phyloP scores from a whole-genome alignment of 2,329 filamentous ascomycete genomes.

The Pseudogymnoascus sp. region DNA sequence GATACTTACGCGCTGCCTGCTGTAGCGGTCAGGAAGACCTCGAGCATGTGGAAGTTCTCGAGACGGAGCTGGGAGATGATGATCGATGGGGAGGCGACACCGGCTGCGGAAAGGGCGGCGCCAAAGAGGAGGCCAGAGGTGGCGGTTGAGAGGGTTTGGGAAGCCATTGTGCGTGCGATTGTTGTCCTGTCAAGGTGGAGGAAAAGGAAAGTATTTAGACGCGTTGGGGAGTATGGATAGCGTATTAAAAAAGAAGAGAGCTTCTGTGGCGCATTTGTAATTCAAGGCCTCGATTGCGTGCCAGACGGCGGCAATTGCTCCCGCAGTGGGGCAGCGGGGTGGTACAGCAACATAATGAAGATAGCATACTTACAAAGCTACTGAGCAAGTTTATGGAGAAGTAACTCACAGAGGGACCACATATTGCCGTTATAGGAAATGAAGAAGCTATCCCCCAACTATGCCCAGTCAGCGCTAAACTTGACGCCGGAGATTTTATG shows the following conservation, averaged over 20 bases:
- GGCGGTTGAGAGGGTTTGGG: slow-evolving; percentile 26
- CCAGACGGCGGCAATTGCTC: neutral
- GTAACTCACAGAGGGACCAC: neutral
- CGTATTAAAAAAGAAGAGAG: neutral
- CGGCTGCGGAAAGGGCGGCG: slow-evolving; percentile 50
- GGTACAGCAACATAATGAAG: neutral
- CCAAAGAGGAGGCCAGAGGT: slow-evolving; percentile 53
- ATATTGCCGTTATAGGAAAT: slow-evolving; percentile 1
- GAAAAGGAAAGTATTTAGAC: neutral
- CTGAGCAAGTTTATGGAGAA: neutral
- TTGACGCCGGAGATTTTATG: neutral
- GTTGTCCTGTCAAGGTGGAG: neutral
- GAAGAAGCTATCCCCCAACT: neutral
- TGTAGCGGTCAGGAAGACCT: slow-evolving; percentile 55
- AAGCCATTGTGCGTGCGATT: neutral
- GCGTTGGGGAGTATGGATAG: neutral
- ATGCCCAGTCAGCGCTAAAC: neutral
- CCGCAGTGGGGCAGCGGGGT: neutral
- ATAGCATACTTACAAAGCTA: neutral
- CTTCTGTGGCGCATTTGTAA: neutral
- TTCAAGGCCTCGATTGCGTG: neutral
- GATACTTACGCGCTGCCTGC: slow-evolving; percentile 51
- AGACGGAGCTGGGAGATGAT: slow-evolving; percentile 55
- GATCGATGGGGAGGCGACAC: slow-evolving; percentile 51
- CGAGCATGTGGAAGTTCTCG: slow-evolving; percentile 56